Base-by-base conservation (phyloP, 225 moss, liverwort and hornwort genomes). In the Thuidium tamariscinum region DNA sequence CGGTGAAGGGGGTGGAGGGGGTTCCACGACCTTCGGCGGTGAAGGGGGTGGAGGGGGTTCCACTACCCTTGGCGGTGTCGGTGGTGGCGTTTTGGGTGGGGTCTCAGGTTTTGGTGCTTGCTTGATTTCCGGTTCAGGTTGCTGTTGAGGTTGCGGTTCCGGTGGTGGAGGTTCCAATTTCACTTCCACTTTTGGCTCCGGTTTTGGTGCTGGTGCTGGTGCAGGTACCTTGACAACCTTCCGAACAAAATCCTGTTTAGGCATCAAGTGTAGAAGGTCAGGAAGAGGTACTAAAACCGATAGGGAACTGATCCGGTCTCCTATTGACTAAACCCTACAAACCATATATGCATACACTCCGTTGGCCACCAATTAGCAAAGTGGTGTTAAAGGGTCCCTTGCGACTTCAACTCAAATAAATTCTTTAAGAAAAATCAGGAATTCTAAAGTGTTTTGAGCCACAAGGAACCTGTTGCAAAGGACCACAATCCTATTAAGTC, bases 1-100 rank as follows among this genome's bases (percentile, higher is more conserved):
- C 36, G 90, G 63, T 60, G 27, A 60, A 29, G 84, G 34, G 27
- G 74, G 71, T 17, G 79, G 37, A 13, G 75, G 86, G 21, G 51
- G 56, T 77, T 82, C 82, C 34, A 52, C 79, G 15, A 64, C 80
- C 74, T 81, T 84, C 13, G 61, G 61, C 44, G 89, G 83, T 51
- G 86, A 60, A 51, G 83, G 83, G 13, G 78, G 67, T 41, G 74
- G 63, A 10, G 76, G 64, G 56, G 75, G 52, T 34, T 74, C 81
- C 37, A 55, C 85, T 55, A 39, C 82, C 88, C 87, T 91, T 10
- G 89, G 89, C 16, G 91, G 72, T n/a, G 89, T 41, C 29, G 69
- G 77, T 32, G 86, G 91, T 37, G 89, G 88, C 30, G 84, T 81
- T 65, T 16, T 86, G 23, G 86, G 88, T 36, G 88, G 83, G 13